Evolutionary conservation across 495 filamentous ascomycete species (phyloP), one percentile per base, ranked within the genome.

Genomic region (Neurospora sp.): DNA sequence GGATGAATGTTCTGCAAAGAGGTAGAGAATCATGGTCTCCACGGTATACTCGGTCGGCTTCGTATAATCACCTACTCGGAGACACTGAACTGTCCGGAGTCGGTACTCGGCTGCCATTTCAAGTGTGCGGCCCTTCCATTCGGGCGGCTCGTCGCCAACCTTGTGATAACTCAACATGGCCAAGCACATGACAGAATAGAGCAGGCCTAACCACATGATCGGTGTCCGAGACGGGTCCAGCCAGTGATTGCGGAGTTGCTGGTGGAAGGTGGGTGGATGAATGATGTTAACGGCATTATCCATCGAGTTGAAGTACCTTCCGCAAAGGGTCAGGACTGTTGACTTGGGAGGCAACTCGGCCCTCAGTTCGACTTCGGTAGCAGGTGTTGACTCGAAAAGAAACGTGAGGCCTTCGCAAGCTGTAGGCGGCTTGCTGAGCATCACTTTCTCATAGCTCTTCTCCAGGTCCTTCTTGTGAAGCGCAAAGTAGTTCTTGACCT

Each of bases 101-200:
- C 94, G 89, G 80, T 95, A 98, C 72, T 90, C 90, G 39, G 88
- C 87, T 18, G 94, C 93, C 83, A 96, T 88, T 73, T 95, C 91
- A 42, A 93, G 80, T 4, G 91, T 87, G 80, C 91, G 90, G 73
- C 87, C 87, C 77, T 86, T 87, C 87, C 86, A 97, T 80, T 98
- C 94, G 0, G 92, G 90, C 38, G 95, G 96, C 79, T 97, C 95
- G 78, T 98, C 96, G 18, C 93, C 93, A 74, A 96, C 92, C 72
- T 91, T 90, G 79, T 92, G 86, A 80, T 97, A 98, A 49, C 95
- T 97, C 71, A 96, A 87, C 89, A 98, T 91, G 3, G 96, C 93
- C 35, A 98, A 83, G 77, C 92, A 92, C 85, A 98, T 88, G 84
- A 98, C 91, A 4, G 93, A 89, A 82, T 93, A 98, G 11, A 96